These are phyloP conservation scores for Protomyces pachydermus DNA, from an alignment of 1,139 yeast species.

Conservation along the genomic window DNA sequence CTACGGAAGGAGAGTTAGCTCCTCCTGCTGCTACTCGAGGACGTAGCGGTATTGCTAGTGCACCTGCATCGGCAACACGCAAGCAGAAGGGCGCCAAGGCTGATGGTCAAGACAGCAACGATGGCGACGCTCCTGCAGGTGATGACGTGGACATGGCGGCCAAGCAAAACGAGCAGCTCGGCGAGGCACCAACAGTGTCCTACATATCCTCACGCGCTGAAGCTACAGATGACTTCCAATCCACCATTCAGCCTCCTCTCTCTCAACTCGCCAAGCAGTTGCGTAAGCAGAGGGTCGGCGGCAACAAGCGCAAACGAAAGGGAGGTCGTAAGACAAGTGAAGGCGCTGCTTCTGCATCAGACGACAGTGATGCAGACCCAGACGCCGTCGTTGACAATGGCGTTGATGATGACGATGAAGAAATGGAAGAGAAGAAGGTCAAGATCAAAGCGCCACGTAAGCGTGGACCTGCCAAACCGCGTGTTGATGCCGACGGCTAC, in stretches of 20 bases:
- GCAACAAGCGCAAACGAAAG: not conserved
- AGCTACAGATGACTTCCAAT: not conserved
- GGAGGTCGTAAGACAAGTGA: not conserved
- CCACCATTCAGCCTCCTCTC: not conserved
- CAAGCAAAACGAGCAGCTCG: not conserved
- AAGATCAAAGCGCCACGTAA: not conserved
- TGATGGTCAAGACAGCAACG: not conserved
- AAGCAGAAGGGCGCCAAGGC: not conserved
- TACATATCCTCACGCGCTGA: not conserved
- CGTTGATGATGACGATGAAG: not conserved
- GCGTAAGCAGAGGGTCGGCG: not conserved
- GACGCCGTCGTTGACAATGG: not conserved
- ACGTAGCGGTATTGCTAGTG: not conserved
- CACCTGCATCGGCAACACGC: not conserved
- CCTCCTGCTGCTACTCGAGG: not conserved
- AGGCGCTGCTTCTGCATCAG: not conserved
- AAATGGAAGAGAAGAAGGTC: not conserved
- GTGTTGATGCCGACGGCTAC: not conserved
- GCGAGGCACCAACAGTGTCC: not conserved
- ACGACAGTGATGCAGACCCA: not conserved
- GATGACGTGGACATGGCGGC: not conserved
- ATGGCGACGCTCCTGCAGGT: not conserved
- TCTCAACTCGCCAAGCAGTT: not conserved
- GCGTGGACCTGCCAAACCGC: not conserved
- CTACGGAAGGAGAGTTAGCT: not conserved